Evolutionary conservation across 2,329 filamentous ascomycete species (phyloP), one percentile per base, ranked within the genome.

Genomic region (Paracorniculantispora psalliotae): DNA sequence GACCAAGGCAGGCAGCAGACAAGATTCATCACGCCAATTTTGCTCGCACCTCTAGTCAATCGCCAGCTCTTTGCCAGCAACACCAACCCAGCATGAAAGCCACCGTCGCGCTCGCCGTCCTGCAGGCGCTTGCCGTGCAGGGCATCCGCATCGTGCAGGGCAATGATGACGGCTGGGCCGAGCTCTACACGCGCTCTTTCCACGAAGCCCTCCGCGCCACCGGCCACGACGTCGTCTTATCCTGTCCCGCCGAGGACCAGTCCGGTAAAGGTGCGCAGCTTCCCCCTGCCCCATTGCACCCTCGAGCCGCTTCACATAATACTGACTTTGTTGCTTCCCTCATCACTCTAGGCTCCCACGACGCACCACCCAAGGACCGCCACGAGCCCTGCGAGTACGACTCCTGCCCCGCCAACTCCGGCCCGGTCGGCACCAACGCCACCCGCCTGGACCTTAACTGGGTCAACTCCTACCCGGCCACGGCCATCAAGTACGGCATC

Each of bases 141-240:
- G 69, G 62, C 33, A 63, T 80, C 48, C 83, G 84, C 64, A 82
- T 87, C 66, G 68, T 90, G 57, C 83, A 87, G 59, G 81, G 81
- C 63, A 90, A 90, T 70, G 87, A 90, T 63, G 88, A 90, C 67
- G 87, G 88, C 35, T 90, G 88, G 88, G 85, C 87, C 5, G 87
- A 89, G 73, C 79, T 79, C 43, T 88, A 90, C 66, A 73, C 87
- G 52, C 81, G 87, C 17, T 77, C 79, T 0, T 74, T 89, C 54
- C 82, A 87, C 71, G 71, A 82, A 54, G 75, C 78, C 13, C 72
- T 90, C 41, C 78, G 72, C 10, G 71, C 71, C 1, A 78, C 81
- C 2, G 84, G 83, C 0, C 81, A 89, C 64, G 75, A 83, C 10
- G 83, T 85, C 8, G 76, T 90, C 10, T 75, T 91, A 6, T 88